Conservation (phyloP, 441 rosid genomes). For the Erodium moschatum region DNA sequence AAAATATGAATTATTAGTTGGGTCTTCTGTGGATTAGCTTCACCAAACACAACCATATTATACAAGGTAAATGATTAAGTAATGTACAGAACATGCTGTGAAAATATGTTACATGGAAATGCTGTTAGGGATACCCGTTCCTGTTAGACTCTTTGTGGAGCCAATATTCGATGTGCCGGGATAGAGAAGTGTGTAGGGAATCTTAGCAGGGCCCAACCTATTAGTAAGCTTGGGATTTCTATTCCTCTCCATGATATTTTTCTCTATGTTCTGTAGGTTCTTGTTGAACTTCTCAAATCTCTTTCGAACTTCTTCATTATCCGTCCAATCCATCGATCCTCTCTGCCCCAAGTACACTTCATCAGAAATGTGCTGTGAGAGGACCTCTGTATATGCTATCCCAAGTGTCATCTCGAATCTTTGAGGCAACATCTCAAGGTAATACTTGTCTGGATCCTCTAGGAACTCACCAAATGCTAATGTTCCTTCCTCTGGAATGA, state of each 20-base stretch:
- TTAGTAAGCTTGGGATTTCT: conserved; percentile 35
- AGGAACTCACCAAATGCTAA: conserved; percentile 41
- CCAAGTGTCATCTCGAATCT: conserved; percentile 38
- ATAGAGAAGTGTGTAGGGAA: conserved; percentile 42
- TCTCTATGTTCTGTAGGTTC: conserved; percentile 36
- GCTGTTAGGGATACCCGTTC: conserved; percentile 53
- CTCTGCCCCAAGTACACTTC: conserved; percentile 51
- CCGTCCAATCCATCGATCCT: conserved; percentile 36
- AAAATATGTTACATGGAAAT: conserved; percentile 32
- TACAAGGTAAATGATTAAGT: neutral
- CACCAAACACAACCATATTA: neutral
- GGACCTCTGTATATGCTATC: conserved; percentile 40
- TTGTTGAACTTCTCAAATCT: conserved; percentile 33
- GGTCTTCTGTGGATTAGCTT: neutral
- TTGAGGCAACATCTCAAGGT: conserved; percentile 46
- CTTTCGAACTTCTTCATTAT: conserved; percentile 32
- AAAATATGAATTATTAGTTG: neutral
- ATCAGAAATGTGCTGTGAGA: conserved; percentile 47
- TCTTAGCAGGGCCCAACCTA: conserved; percentile 43
- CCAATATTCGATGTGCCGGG: conserved; percentile 32
- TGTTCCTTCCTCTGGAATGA: conserved; percentile 50
- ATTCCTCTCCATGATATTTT: conserved; percentile 36
- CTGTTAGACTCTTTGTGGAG: conserved; percentile 28
- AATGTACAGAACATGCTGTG: neutral
- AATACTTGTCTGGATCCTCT: conserved; percentile 48